Evolutionary conservation across 78 protist species (phyloP).

Genomic region (Monocercomonoides exilis): DNA sequence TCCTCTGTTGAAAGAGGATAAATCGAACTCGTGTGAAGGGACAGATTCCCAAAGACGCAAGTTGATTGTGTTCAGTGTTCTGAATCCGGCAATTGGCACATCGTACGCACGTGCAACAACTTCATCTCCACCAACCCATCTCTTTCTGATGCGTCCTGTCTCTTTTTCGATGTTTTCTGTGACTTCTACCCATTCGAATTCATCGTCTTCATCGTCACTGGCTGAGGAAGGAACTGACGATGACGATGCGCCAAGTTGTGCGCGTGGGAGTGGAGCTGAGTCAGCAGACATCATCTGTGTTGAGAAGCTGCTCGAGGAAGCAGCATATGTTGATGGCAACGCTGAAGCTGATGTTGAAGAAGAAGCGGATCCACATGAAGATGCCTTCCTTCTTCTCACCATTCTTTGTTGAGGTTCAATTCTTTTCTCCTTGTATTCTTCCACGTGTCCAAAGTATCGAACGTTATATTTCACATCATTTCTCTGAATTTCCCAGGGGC

Average conservation of each 20-base stretch:
- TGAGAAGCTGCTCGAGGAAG: too few relatives aligned
- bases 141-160: background rate
- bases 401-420: background rate
- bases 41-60: slow-evolving; percentile 82
- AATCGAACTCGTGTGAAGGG: slow-evolving; percentile 71
- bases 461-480: slow-evolving; percentile 58
- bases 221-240: too few relatives aligned
- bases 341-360: background rate
- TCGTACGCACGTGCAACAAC: slow-evolving; percentile 66
- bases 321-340: background rate
- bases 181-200: background rate
- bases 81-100: slow-evolving; percentile 78
- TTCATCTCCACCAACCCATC: slow-evolving; percentile 64
- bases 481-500: slow-evolving; percentile 82
- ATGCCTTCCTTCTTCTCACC: background rate
- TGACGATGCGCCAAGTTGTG: too few relatives aligned
- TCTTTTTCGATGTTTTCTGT: background rate
- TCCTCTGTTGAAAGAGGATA: slow-evolving; percentile 52
- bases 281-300: too few relatives aligned
- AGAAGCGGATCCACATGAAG: background rate
- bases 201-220: too few relatives aligned
- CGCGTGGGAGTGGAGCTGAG: too few relatives aligned
- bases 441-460: slow-evolving; percentile 48
- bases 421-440: background rate
- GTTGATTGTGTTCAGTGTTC: slow-evolving; percentile 62